Percentiles rank a stretch among this genome's conserved stretches.
Evolutionary conservation across 495 filamentous ascomycete species (phyloP).

Genomic region (Letharia columbiana): DNA sequence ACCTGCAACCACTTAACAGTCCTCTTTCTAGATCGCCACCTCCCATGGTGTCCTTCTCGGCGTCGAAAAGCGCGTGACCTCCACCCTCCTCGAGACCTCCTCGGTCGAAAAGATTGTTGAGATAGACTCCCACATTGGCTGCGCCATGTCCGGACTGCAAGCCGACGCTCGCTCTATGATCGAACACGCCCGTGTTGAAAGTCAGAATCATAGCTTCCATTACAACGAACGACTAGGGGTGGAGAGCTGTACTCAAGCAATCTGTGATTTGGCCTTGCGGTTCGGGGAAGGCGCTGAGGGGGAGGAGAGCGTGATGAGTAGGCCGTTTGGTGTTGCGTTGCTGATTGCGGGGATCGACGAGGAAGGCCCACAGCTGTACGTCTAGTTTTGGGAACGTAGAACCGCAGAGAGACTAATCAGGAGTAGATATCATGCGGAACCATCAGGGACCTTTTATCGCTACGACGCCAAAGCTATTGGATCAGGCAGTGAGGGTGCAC

Average conservation of each 20-base stretch:
- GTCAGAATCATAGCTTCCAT: constrained; percentile 92
- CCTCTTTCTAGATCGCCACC: constrained; percentile 61
- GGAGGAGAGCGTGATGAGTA: constrained; percentile 95
- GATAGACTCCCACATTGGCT: constrained; percentile 96
- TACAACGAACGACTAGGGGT: constrained; percentile 89
- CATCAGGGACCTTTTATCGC: constrained; percentile 94
- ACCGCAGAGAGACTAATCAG: background rate
- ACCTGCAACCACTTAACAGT: constrained; percentile 10
- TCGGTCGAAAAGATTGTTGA: constrained; percentile 99
- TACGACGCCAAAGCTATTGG: constrained; percentile 99
- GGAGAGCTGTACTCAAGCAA: constrained; percentile 96
- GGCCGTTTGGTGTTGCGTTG: constrained; percentile 93
- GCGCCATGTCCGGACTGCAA: constrained; percentile 95
- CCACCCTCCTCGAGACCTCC: constrained; percentile 88
- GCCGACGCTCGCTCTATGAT: constrained; percentile 94
- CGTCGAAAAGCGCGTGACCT: constrained; percentile 98
- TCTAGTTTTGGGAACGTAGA: constrained; percentile 15
- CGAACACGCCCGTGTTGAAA: constrained; percentile 95
- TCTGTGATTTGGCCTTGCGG: constrained; percentile 91
- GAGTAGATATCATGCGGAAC: constrained; percentile 85
- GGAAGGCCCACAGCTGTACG: constrained; percentile 85
- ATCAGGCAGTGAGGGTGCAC: constrained; percentile 89
- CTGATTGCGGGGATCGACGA: constrained; percentile 96
- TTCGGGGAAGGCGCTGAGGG: constrained; percentile 97
- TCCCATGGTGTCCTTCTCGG: constrained; percentile 88